Base-by-base conservation (phyloP, 768 basidiomycete species). In the Mycena filopes region DNA sequence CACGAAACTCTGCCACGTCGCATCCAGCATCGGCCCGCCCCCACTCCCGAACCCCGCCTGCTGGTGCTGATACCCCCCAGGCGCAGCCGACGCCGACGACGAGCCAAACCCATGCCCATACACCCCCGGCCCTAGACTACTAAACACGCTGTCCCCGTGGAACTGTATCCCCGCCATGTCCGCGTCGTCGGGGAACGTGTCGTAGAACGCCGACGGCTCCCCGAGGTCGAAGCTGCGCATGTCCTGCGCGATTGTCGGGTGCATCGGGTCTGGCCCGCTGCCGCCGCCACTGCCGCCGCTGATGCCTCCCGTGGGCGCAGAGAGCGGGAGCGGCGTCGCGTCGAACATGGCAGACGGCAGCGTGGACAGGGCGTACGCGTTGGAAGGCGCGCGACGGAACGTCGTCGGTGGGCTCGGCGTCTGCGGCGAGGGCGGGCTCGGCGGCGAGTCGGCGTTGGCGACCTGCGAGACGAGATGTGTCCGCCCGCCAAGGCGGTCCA, bases 1-100 rank as follows among this genome's bases (percentile, higher is more conserved):
- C 46, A 89, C 85, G 46, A 92, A 88, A 65, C 81, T 84, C 72
- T 87, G 85, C 89, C 89, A 92, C 1, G 87, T 84, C 20, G 88
- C 77, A 71, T 91, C 88, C 57, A 90, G 68, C 31, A 81, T 78
- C 1, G 81, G 80, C 16, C 70, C n/a, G 55, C 20, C 38, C 60
- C 41, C n/a, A n/a, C n/a, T n/a, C 63, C 64, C 21, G 60, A 68
- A 41, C 28, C 65, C 38, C 60, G 57, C 46, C 13, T 47, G 13
- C n/a, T n/a, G n/a, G n/a, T n/a, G n/a, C n/a, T n/a, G n/a, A n/a
- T n/a, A n/a, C n/a, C n/a, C n/a, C n/a, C n/a, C n/a, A n/a, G n/a
- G n/a, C n/a, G n/a, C n/a, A n/a, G n/a, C n/a, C n/a, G n/a, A n/a
- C n/a, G n/a, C n/a, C n/a, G n/a, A n/a, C n/a, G n/a, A n/a, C n/a